Base-by-base conservation (phyloP, 2,329 filamentous ascomycete species). In the Pseudocercospora fuligena region DNA sequence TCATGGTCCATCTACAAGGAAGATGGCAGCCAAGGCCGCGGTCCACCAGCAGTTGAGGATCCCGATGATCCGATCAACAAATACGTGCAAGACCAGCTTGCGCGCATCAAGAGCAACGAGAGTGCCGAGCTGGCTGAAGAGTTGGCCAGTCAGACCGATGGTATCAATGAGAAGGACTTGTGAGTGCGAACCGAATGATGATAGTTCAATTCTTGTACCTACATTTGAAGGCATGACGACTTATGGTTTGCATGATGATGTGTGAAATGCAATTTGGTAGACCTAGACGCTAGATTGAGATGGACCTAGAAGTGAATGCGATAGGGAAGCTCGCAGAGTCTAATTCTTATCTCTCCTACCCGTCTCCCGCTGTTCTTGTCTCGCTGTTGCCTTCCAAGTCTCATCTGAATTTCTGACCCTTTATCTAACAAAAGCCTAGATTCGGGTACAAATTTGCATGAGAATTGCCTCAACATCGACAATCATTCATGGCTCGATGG, bases 51-150 rank as follows among this genome's bases (percentile, higher is more conserved):
- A 12, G 63, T 71, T 21, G 75, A 78, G 14, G 78, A 78, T 68
- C 78, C 76, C 36, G 77, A 79, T 73, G 83, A 86, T 63, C 91
- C 95, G 72, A 87, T 97, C 75, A 89, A 92, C 67, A 86, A 88
- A 70, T 97, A 97, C 78, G 91, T 97, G 64, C 89, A 87, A 31
- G 90, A 93, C 69, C 91, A 97, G 81, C 83, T 97, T 65, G 86
- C 90, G 78, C 85, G 89, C 64, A 89, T 95, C 74, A 89, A 86
- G 76, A 88, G 85, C 56, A 84, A 88, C 62, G 84, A 83, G 67
- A 81, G 82, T 33, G 78, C 80, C 19, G 83, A 83, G 57, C 85
- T 86, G 66, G 83, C 85, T 64, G 88, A 90, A 75, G 89, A 91
- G 79, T 86, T 90, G 73, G 86, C 88, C 75, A 83, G 88, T 23